Evolutionary conservation across 2,329 filamentous ascomycete species (phyloP).

Genomic region (Cadophora gregata): DNA sequence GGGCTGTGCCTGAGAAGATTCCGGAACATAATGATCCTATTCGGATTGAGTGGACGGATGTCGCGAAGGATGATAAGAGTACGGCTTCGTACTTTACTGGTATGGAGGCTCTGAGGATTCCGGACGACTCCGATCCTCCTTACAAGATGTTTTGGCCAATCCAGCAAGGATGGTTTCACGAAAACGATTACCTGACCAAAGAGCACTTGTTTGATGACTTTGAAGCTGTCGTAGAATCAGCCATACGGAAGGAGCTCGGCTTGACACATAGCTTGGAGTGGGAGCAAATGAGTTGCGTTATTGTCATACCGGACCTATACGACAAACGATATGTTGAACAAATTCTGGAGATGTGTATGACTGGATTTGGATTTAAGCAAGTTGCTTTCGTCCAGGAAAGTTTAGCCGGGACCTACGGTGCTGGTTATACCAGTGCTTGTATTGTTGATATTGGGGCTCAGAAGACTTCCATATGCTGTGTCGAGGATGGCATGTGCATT

Average conservation of each 20-base stretch:
- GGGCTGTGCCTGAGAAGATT: conserved; percentile 83
- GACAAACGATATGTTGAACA: conserved; percentile 91
- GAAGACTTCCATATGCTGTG: conserved; percentile 96
- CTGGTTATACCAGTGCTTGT: conserved; percentile 91
- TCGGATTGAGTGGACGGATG: conserved; percentile 94
- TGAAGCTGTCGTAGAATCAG: conserved; percentile 83
- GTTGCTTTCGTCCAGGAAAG: conserved; percentile 97
- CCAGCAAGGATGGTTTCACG: conserved; percentile 85
- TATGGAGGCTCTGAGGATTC: conserved; percentile 80
- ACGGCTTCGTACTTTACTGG: conserved; percentile 70
- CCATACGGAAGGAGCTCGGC: conserved; percentile 83
- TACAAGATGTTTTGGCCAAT: conserved; percentile 96
- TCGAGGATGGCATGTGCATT: conserved; percentile 93
- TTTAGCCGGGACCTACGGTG: conserved; percentile 91
- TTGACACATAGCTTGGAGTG: conserved; percentile 80
- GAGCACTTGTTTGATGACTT: conserved; percentile 87
- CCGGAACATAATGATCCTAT: conserved; percentile 93
- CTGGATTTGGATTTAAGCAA: conserved; percentile 85
- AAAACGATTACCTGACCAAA: conserved; percentile 82
- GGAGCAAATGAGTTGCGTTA: conserved; percentile 93
- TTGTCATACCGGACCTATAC: conserved; percentile 95
- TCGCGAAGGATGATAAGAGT: conserved; percentile 69
- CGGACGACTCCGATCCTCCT: conserved; percentile 85
- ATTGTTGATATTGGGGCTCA: conserved; percentile 96
- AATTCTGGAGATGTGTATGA: conserved; percentile 83